These are phyloP conservation scores for Aspergillus latus DNA, from an alignment of 2,329 filamentous ascomycete species.

Conservation along the genomic window DNA sequence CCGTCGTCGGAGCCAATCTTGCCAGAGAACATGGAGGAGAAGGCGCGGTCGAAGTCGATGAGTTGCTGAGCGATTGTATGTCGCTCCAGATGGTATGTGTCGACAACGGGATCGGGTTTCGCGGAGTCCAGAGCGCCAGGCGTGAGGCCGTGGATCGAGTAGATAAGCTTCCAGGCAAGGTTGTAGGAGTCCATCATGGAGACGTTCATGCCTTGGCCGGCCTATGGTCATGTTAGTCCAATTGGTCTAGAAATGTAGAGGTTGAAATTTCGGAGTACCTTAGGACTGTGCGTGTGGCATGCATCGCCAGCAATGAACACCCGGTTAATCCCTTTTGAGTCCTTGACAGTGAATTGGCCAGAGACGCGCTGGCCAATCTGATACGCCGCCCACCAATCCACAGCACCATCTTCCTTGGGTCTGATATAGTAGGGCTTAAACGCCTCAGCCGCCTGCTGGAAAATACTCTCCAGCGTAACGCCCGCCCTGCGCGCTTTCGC, in stretches of 20 bases:
- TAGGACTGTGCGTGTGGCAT: slow-evolving; percentile 77
- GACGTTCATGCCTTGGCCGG: slow-evolving; percentile 78
- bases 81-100: slow-evolving; percentile 41
- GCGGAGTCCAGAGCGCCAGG: slow-evolving; percentile 17
- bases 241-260: neutral
- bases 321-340: slow-evolving; percentile 66
- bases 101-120: slow-evolving; percentile 29
- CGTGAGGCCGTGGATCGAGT: slow-evolving; percentile 38
- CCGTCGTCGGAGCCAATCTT: slow-evolving; percentile 31
- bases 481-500: slow-evolving; percentile 64
- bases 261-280: slow-evolving; percentile 37
- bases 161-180: slow-evolving; percentile 43
- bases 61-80: slow-evolving; percentile 40
- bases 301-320: slow-evolving; percentile 76
- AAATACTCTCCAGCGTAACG: slow-evolving; percentile 63
- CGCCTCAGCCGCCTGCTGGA: slow-evolving; percentile 64
- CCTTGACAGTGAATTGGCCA: slow-evolving; percentile 52
- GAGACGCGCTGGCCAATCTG: slow-evolving; percentile 69
- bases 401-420: slow-evolving; percentile 55
- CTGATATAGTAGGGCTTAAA: slow-evolving; percentile 66
- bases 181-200: slow-evolving; percentile 63
- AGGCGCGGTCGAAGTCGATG: slow-evolving; percentile 43
- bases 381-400: slow-evolving; percentile 76
- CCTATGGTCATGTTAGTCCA: slow-evolving; percentile 35
- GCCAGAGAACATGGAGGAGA: slow-evolving; percentile 44